Evolutionary conservation across 2,329 filamentous ascomycete genomes (phyloP), one percentile per base, ranked within the genome.

Genomic region (Colletotrichum musae): DNA sequence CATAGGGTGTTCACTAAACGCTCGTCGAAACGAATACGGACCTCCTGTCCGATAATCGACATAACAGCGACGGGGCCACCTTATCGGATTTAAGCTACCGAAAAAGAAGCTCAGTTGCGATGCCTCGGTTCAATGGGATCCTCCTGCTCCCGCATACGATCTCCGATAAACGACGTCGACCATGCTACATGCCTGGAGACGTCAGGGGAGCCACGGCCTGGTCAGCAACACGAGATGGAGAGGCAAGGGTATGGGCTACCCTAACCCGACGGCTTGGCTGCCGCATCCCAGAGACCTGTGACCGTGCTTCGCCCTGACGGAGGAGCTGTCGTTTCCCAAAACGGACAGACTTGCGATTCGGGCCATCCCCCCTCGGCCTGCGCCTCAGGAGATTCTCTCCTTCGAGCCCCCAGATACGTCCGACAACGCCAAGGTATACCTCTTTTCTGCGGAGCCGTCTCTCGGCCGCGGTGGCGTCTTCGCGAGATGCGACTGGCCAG

Each of bases 261-360:
- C 32, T 43, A 66, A 52, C 48, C 67, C 67, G 54, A 47, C 48
- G 43, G 51, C 66, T 56, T 69, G 66, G 62, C 57, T 47, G 36
- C 51, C 51, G 45, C 45, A 57, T 66, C 56, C 64, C 21, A 41
- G 64, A 57, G 5, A 36, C 32, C 50, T 60, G 62, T 21, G 24
- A 60, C 68, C 68, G 65, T 71, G 64, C 68, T 69, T 57, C 53
- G 24, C 56, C 64, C 4, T 28, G 26, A 64, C 13, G 9, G 47
- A 51, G 41, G 36, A 51, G 41, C 36, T 53, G 16, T 18, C 53
- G 62, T 68, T 71, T 69, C 68, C 70, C 70, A 66, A 70, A 66
- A 50, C 26, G 57, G 70, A 70, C 67, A 71, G 57, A 63, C 57
- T 71, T 71, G 70, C 70, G 70, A 71, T 54, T 62, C 28, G 28